A percentile compares a stretch with the other conserved stretches of the same genome.
Evolutionary conservation across 83 land plant species (phyloP).

Genomic region (Picea abies): DNA sequence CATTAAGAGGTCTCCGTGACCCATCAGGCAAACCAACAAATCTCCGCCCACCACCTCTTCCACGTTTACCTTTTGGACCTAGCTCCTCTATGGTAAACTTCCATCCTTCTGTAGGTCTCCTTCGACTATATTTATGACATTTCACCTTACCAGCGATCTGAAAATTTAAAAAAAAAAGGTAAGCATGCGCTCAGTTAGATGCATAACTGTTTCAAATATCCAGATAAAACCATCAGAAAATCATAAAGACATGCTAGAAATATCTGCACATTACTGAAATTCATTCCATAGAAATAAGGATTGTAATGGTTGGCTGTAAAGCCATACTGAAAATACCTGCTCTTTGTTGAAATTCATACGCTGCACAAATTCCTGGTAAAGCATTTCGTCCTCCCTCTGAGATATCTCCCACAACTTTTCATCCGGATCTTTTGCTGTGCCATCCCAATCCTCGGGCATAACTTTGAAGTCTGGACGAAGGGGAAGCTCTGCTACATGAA

Average conservation of each 20-base stretch:
- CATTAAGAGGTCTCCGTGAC: slow-evolving; percentile 65
- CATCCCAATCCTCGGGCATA: slow-evolving; percentile 91
- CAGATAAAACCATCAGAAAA: not conserved
- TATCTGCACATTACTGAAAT: not conserved
- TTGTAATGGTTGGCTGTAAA: not conserved
- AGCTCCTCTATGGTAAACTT: slow-evolving; percentile 70
- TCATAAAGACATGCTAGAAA: not conserved
- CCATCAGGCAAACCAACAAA: slow-evolving; percentile 75
- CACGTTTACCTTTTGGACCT: slow-evolving; percentile 63
- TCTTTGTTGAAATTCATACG: slow-evolving; percentile 75
- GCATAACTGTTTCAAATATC: not conserved
- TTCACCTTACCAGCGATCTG: slow-evolving; percentile 73
- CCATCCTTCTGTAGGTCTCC: slow-evolving; percentile 70
- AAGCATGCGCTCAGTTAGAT: not conserved
- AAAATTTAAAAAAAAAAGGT: not conserved
- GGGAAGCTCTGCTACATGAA: slow-evolving; percentile 71
- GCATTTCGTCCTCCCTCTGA: slow-evolving; percentile 67
- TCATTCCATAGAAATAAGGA: not conserved
- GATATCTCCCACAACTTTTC: slow-evolving; percentile 81
- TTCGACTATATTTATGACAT: slow-evolving; percentile 65
- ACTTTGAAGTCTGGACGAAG: slow-evolving; percentile 72
- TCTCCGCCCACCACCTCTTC: slow-evolving; percentile 63
- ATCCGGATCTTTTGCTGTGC: slow-evolving; percentile 63
- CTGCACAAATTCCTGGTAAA: slow-evolving; percentile 76
- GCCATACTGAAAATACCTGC: slow-evolving; percentile 38